These are phyloP conservation scores for Zasmidium angulare DNA, from an alignment of 2,329 filamentous ascomycete species.

Conservation along the genomic window DNA sequence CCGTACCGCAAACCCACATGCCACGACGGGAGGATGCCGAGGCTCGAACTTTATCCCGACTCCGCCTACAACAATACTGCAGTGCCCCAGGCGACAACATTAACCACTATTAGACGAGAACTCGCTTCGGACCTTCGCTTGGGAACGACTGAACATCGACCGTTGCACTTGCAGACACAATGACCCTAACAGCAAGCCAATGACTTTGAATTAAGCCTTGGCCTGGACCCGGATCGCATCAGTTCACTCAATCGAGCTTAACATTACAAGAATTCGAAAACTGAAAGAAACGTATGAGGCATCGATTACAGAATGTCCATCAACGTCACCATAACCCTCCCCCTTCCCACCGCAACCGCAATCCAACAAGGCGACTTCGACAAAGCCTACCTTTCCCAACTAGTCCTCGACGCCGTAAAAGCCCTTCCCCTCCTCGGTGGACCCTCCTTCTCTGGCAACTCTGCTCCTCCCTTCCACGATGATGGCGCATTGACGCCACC, in stretches of 20 bases:
- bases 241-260: no score
- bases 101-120: background rate
- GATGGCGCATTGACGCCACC: background rate
- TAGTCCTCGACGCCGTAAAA: background rate
- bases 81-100: background rate
- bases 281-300: background rate
- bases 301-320: background rate
- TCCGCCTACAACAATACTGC: background rate
- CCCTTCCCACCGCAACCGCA: background rate
- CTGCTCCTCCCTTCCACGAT: background rate
- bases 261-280: no score
- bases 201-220: background rate
- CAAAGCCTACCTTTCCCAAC: background rate
- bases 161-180: background rate
- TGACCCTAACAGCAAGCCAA: background rate
- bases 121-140: no score
- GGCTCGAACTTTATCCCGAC: background rate
- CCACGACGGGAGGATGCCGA: background rate
- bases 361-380: slow-evolving; percentile 5
- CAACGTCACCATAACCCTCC: background rate
- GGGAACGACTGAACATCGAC: no score
- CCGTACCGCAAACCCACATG: no score
- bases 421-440: background rate
- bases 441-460: background rate
- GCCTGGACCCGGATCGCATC: background rate